phyloP scores from a whole-genome alignment of 352 stramenopile genomes.

The Pythium rishiriense region DNA sequence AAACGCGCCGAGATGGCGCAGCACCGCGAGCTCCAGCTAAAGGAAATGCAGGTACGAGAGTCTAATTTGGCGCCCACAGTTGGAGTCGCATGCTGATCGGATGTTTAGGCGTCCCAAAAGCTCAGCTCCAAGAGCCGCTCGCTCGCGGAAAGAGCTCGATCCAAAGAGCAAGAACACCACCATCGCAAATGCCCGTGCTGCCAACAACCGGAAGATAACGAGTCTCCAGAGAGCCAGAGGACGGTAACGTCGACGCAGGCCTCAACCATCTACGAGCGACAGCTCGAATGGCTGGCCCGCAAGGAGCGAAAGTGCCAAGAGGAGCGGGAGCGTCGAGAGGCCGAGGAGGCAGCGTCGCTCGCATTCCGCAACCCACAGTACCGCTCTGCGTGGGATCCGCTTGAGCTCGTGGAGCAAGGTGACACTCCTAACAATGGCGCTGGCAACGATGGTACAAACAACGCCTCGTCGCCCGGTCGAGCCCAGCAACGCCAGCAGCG shows the following conservation, averaged over 20 bases:
- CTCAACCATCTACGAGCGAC: conserved; percentile 52
- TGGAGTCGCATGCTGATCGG: background rate
- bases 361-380: conserved; percentile 70
- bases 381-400: conserved; percentile 36
- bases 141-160: conserved; percentile 36
- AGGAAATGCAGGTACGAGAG: conserved; percentile 38
- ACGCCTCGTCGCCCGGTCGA: background rate
- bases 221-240: background rate
- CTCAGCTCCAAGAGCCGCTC: conserved; percentile 48
- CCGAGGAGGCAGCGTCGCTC: conserved; percentile 40
- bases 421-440: background rate
- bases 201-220: conserved; percentile 5
- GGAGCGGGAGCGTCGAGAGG: conserved; percentile 37
- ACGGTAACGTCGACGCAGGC: conserved; percentile 28
- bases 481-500: background rate
- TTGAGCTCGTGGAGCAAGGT: background rate
- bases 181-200: conserved; percentile 22
- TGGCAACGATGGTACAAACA: background rate
- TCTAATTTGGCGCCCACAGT: background rate
- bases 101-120: conserved; percentile 40
- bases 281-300: conserved; percentile 57
- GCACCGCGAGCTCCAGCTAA: conserved; percentile 33
- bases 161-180: conserved; percentile 5
- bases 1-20: conserved; percentile 38
- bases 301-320: conserved; percentile 37